These are phyloP conservation scores for Perilla frutescens DNA, from an alignment of 257 asterid genomes.

Conservation along the genomic window DNA sequence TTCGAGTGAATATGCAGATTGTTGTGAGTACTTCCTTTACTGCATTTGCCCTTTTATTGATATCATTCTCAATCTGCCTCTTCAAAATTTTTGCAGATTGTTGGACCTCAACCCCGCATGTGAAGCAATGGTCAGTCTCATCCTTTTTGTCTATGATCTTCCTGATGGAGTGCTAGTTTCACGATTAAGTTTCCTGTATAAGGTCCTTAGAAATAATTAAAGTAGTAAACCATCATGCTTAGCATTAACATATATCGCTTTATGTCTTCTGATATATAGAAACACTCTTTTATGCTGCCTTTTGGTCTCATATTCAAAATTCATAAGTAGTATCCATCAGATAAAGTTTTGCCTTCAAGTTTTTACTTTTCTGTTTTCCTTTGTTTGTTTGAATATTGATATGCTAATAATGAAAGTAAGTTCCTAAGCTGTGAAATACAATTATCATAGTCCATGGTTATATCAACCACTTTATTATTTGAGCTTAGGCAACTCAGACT, in stretches of 20 bases:
- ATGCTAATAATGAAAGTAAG: neutral
- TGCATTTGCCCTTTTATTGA: slow-evolving; percentile 7
- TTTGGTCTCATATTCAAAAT: neutral
- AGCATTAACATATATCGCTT: neutral
- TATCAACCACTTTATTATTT: neutral
- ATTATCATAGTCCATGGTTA: neutral
- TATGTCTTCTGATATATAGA: slow-evolving; percentile 9
- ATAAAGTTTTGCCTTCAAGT: neutral
- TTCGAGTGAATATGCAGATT: too few species aligned
- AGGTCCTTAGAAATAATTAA: slow-evolving; percentile 5
- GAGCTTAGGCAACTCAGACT: neutral
- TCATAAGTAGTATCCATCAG: neutral
- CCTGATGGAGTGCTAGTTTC: slow-evolving; percentile 19
- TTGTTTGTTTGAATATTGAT: neutral
- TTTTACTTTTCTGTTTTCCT: slow-evolving; percentile 4
- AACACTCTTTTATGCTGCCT: neutral
- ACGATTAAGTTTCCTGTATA: slow-evolving; percentile 2
- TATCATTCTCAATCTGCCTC: slow-evolving; percentile 32
- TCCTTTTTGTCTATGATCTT: slow-evolving; percentile 24
- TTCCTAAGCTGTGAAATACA: neutral
- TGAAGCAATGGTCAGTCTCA: slow-evolving; percentile 71
- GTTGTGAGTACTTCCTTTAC: neutral
- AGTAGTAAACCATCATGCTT: slow-evolving; percentile 16
- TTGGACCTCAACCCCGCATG: slow-evolving; percentile 82
- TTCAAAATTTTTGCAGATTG: slow-evolving; percentile 67